Conservation (phyloP, 2,329 filamentous ascomycete genomes). For the Arthrobotrys pseudoclavata region DNA sequence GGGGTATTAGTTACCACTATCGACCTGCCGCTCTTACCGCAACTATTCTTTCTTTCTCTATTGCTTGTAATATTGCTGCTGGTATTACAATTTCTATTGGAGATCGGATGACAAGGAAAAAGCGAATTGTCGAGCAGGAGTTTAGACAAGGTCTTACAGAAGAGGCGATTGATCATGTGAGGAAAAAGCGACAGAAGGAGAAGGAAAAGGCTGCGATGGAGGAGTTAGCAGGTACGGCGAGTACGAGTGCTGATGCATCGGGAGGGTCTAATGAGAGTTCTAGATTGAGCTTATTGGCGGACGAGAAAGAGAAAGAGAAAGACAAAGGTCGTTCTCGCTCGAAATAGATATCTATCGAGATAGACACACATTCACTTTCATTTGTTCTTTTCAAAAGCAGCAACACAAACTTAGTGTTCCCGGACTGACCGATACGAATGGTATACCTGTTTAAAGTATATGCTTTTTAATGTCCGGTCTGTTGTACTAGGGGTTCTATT, state of each 20-base stretch:
- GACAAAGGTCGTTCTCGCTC: slow-evolving; percentile 11
- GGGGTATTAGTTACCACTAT: slow-evolving; percentile 79
- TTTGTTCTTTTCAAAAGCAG: background rate
- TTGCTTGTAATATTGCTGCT: slow-evolving; percentile 81
- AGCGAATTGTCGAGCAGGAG: slow-evolving; percentile 83
- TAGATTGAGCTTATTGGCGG: slow-evolving; percentile 38
- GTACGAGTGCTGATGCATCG: slow-evolving; percentile 29
- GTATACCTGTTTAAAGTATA: slow-evolving; percentile 6
- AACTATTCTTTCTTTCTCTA: slow-evolving; percentile 82
- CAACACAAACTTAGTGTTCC: background rate
- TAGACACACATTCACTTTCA: background rate
- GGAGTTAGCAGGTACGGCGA: slow-evolving; percentile 24
- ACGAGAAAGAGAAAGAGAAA: slow-evolving; percentile 41
- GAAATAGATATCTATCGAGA: slow-evolving; percentile 15
- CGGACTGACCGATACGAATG: background rate
- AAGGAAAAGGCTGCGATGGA: slow-evolving; percentile 65
- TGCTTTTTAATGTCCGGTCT: slow-evolving; percentile 4
- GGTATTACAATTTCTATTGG: slow-evolving; percentile 83
- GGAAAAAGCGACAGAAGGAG: slow-evolving; percentile 70
- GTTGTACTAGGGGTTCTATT: background rate
- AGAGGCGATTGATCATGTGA: slow-evolving; percentile 70
- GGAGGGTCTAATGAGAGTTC: slow-evolving; percentile 50
- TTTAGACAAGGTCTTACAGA: slow-evolving; percentile 81
- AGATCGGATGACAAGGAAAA: slow-evolving; percentile 83
- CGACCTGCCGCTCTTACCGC: slow-evolving; percentile 82